Evolutionary conservation across 345 rosid genomes (phyloP).

Genomic region (Melaleuca alternifolia): DNA sequence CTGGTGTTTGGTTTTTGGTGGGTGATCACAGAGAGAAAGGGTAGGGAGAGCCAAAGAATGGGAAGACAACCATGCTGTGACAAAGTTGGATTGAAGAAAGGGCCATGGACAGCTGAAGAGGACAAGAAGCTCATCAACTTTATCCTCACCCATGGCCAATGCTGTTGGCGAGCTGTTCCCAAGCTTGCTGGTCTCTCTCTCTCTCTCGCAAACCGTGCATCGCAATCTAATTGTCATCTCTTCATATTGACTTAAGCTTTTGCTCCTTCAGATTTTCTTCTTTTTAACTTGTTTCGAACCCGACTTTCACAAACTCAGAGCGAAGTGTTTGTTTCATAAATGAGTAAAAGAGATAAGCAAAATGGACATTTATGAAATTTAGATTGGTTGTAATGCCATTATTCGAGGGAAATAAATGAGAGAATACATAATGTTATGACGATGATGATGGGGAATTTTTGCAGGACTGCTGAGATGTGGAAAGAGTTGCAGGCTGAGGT

Average conservation of each 20-base stretch:
- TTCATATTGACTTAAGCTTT: not conserved
- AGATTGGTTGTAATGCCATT: not conserved
- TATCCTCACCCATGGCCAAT: slow-evolving; percentile 90
- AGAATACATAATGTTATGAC: not conserved
- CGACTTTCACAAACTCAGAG: not conserved
- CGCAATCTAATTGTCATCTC: not conserved
- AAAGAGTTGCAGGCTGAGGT: slow-evolving; percentile 88
- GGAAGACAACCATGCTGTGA: slow-evolving; percentile 97
- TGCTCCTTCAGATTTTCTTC: not conserved
- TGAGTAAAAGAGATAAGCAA: not conserved
- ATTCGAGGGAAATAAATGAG: not conserved
- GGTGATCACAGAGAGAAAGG: not conserved
- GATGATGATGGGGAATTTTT: not conserved
- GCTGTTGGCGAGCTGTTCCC: slow-evolving; percentile 98
- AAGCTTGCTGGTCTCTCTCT: slow-evolving; percentile 67
- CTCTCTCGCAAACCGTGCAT: not conserved
- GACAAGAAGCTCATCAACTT: slow-evolving; percentile 85
- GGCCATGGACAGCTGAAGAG: slow-evolving; percentile 98
- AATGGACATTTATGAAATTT: not conserved
- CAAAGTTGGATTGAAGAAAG: slow-evolving; percentile 92
- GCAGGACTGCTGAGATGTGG: slow-evolving; percentile 93
- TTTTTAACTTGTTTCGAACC: not conserved
- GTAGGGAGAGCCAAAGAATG: slow-evolving; percentile 18
- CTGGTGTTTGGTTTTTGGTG: not conserved
- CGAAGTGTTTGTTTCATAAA: not conserved